Conservation (phyloP, 116 monocot genomes). For the Zostera marina region DNA sequence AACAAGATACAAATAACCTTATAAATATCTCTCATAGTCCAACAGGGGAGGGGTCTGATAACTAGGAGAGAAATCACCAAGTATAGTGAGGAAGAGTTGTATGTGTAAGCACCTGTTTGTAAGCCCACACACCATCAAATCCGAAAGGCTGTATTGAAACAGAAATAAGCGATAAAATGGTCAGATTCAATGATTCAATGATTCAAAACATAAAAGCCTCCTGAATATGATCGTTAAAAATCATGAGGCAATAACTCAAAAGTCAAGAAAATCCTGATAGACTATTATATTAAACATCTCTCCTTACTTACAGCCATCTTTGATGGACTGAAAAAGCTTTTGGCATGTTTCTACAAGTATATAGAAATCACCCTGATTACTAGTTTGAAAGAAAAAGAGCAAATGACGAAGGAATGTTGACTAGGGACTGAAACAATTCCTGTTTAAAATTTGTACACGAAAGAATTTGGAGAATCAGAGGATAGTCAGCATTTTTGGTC, state of each 20-base stretch:
- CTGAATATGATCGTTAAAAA: neutral
- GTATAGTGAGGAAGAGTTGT: no score
- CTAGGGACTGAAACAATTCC: constrained; percentile 57
- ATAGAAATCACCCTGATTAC: constrained; percentile 38
- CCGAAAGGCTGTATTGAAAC: no score
- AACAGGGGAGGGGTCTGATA: no score
- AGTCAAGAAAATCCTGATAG: neutral
- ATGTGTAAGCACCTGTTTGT: no score
- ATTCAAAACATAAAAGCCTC: no score
- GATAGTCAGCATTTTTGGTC: neutral
- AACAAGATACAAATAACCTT: no score
- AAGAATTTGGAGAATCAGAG: constrained; percentile 1
- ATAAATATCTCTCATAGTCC: no score
- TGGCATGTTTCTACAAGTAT: constrained; percentile 43
- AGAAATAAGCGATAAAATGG: no score
- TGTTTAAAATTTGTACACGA: constrained; percentile 24
- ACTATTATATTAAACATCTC: neutral
- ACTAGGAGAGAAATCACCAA: no score
- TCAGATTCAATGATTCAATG: no score
- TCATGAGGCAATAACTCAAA: neutral
- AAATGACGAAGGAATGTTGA: constrained; percentile 76
- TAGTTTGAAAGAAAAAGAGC: constrained; percentile 66
- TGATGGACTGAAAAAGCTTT: constrained; percentile 44
- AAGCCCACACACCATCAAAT: no score
- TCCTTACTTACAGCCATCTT: constrained; percentile 31